phyloP scores from a whole-genome alignment of 2,329 filamentous ascomycete genomes.

The Grosmannia huntii region DNA sequence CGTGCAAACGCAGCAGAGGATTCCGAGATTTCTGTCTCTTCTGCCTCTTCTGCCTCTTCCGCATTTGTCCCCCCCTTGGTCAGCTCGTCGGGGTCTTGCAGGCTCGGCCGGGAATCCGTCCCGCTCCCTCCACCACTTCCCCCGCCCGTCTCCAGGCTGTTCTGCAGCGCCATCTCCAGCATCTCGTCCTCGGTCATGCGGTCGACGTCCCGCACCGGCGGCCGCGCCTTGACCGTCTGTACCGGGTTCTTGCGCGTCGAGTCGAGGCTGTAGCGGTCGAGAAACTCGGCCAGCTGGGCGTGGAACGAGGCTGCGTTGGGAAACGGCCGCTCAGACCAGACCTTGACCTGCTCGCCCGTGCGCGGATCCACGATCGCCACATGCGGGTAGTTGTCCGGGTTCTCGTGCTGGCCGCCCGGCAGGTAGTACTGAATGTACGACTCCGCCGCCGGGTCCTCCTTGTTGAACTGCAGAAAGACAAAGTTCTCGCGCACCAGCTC shows the following conservation, averaged over 20 bases:
- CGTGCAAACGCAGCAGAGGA: conserved; percentile 42
- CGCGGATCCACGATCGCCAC: conserved; percentile 91
- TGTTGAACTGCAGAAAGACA: conserved; percentile 88
- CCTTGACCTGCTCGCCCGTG: conserved; percentile 93
- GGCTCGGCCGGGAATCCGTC: conserved; percentile 32
- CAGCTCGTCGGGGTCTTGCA: conserved; percentile 75
- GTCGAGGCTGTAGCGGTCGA: conserved; percentile 90
- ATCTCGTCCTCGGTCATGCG: conserved; percentile 96
- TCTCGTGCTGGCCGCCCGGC: conserved; percentile 53
- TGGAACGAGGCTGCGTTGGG: conserved; percentile 64
- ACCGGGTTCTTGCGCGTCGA: conserved; percentile 88
- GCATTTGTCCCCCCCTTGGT: conserved; percentile 44
- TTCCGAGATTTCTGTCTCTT: no score
- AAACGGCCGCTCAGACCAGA: conserved; percentile 79
- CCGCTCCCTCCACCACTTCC: conserved; percentile 18
- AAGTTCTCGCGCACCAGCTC: conserved; percentile 85
- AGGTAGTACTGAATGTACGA: conserved; percentile 92
- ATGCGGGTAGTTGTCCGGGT: conserved; percentile 84
- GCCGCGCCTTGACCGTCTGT: conserved; percentile 58
- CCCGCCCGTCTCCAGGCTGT: conserved; percentile 54
- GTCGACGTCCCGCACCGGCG: conserved; percentile 57
- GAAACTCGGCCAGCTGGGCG: conserved; percentile 83
- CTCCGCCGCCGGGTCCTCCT: conserved; percentile 64
- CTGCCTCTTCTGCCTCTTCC: no score
- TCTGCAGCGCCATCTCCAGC: conserved; percentile 84